Base-by-base conservation (phyloP, 176 grass and related monocot species). In the Alloteropsis semialata region DNA sequence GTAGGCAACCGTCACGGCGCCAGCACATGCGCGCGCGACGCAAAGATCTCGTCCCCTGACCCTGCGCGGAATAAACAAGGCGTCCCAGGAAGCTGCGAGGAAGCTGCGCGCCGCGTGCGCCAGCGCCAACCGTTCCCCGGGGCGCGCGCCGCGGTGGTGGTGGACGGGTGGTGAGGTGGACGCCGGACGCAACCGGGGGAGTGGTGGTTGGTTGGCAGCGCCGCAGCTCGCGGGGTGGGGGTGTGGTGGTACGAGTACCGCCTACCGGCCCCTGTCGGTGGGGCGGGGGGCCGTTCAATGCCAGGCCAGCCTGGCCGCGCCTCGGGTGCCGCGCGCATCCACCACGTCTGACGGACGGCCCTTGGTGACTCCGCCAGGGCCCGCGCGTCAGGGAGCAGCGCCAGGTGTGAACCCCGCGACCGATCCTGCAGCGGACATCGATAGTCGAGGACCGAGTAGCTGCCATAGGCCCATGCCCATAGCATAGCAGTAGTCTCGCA, bases 81-180 rank as follows among this genome's bases (percentile, higher is more conserved):
- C 32, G 83, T 77, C 83, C 88, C 28, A 77, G 83, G 88, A 90
- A 89, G 83, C 2, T 89, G 88, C 88, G 16, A 39, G 21, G 88
- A 89, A 89, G 83, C 72, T 90, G 78, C 88, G 38, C 50, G 69
- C 70, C 81, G 45, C 66, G 80, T 77, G 65, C 86, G 80, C 79
- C 57, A 42, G 24, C 63, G 39, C 45, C 69, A 69, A 49, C 77
- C 62, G 43, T 10, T 27, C 57, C 27, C 27, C 18, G 5, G 56
- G 3, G n/a, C 60, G 51, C 34, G 48, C 43, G 30, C 21, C 53
- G 21, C 2, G 18, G 21, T n/a, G 14, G 36, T 8, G 53, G 73
- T 32, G 36, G n/a, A n/a, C n/a, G n/a, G n/a, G 62, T 77, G 51
- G 37, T 59, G 76, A 22, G 49, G 36, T 68, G 63, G 80, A 34